Evolutionary conservation across 441 rosid species (phyloP).

Genomic region (Daphne laureola): DNA sequence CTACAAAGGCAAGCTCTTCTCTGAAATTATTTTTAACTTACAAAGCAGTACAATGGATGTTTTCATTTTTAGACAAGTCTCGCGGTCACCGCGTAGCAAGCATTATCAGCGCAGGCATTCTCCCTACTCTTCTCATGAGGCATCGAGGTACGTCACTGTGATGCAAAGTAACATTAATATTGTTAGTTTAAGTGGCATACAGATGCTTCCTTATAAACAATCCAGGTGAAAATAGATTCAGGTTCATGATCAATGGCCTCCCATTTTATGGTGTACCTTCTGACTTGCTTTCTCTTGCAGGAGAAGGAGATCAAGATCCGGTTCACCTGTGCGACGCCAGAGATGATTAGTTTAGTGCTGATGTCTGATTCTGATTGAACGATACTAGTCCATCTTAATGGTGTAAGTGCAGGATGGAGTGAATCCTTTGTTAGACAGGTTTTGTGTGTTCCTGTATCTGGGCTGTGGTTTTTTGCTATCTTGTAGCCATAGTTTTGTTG

Average conservation of each 20-base stretch:
- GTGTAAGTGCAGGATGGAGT: too few relatives aligned
- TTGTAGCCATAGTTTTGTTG: too few relatives aligned
- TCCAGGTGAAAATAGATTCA: slow-evolving; percentile 57
- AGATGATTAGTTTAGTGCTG: slow-evolving; percentile 21
- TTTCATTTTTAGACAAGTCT: slow-evolving; percentile 94
- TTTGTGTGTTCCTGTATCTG: too few relatives aligned
- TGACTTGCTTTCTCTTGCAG: slow-evolving; percentile 30
- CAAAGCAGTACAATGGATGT: slow-evolving; percentile 74
- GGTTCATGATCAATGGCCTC: slow-evolving; percentile 10
- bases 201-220: slow-evolving; percentile 18
- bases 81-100: slow-evolving; percentile 99
- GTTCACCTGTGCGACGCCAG: slow-evolving; percentile 57
- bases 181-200: slow-evolving; percentile 36
- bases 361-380: too few relatives aligned
- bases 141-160: slow-evolving; percentile 43
- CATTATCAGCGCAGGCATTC: slow-evolving; percentile 95
- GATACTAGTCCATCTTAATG: too few relatives aligned
- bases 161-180: slow-evolving; percentile 28
- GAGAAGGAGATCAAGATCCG: slow-evolving; percentile 68
- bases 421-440: too few relatives aligned
- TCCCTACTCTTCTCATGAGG: slow-evolving; percentile 93
- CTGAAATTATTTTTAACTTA: slow-evolving; percentile 36
- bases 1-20: slow-evolving; percentile 32
- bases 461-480: too few relatives aligned
- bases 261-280: slow-evolving; percentile 9